Evolutionary conservation across 202 grass and related monocot species (phyloP), one percentile per base, ranked within the genome.

Genomic region (Sporobolus alterniflorus): DNA sequence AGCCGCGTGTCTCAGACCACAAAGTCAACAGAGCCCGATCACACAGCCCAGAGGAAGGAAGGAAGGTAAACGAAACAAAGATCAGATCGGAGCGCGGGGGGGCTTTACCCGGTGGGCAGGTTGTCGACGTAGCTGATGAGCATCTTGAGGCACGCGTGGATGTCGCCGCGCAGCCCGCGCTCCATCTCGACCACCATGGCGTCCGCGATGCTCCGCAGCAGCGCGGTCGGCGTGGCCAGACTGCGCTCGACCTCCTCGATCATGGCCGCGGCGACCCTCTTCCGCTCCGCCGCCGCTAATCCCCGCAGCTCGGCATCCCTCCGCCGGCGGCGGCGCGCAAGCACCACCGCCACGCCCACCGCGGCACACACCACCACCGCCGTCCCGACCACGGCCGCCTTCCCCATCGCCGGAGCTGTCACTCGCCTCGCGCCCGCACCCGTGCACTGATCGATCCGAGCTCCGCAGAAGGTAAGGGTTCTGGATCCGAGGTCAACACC

Each of bases 81-180:
- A 44, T 82, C 82, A 68, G 84, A 87, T 75, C 60, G 36, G 82
- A 52, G 24, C 20, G 11, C n/a, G n/a, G n/a, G 71, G 49, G n/a
- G 30, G 9, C 12, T 25, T 81, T 89, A 94, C 92, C 92, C 95
- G 5, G 88, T 86, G 25, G 95, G 95, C 42, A 98, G 95, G 73
- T 82, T 93, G 82, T 98, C 92, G 47, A 98, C 95, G 83, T 89
- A 98, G 78, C 90, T 90, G 69, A 93, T 83, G 77, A 98, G 86
- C 95, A 98, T 98, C 92, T 95, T 93, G 56, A 98, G 78, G 40
- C 64, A 83, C 49, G 83, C 76, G 76, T 85, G 88, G 66, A 81
- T 90, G 56, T 95, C 92, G 32, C 81, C 87, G 74, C 83, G 83
- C 34, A 98, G 90, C 3, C 92, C 89, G 31, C 84, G 75, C 67